phyloP scores from a whole-genome alignment of 2,329 filamentous ascomycete genomes.

The Phoma sp. region DNA sequence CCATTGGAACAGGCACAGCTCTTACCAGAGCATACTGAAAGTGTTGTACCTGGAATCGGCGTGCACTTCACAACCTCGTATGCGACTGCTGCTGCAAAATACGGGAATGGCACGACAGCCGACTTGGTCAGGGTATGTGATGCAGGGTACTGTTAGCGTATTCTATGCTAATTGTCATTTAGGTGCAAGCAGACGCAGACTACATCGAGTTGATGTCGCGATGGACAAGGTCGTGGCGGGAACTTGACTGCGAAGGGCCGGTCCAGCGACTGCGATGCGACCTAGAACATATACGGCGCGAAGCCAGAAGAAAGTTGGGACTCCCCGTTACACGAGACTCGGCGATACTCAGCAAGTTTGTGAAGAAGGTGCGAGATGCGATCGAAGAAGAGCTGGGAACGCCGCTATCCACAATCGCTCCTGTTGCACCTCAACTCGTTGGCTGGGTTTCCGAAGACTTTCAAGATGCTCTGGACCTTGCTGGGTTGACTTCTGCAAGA shows the following conservation, averaged over 20 bases:
- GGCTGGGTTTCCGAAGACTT: slow-evolving; percentile 22
- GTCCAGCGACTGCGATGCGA: slow-evolving; percentile 10
- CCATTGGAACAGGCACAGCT: slow-evolving; percentile 1
- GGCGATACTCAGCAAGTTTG: slow-evolving; percentile 24
- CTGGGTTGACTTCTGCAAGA: slow-evolving; percentile 20
- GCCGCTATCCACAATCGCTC: slow-evolving; percentile 21
- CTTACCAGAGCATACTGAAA: slow-evolving; percentile 3
- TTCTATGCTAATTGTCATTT: background rate
- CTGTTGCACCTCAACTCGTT: slow-evolving; percentile 24
- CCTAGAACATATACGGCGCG: slow-evolving; percentile 10
- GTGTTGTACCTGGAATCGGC: slow-evolving; percentile 25
- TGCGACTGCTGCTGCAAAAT: slow-evolving; percentile 32
- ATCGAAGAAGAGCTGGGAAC: slow-evolving; percentile 24
- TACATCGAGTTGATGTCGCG: slow-evolving; percentile 33
- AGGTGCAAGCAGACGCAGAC: slow-evolving; percentile 27
- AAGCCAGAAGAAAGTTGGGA: slow-evolving; percentile 16
- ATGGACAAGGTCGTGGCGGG: slow-evolving; percentile 22
- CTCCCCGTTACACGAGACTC: slow-evolving; percentile 23
- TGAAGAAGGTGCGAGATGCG: slow-evolving; percentile 21
- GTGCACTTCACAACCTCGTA: slow-evolving; percentile 39
- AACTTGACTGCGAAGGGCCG: slow-evolving; percentile 11
- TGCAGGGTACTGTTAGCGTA: background rate
- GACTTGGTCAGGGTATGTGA: slow-evolving; percentile 29
- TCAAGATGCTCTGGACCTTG: slow-evolving; percentile 23
- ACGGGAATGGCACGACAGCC: slow-evolving; percentile 29